Evolutionary conservation across 306 rosid genomes (phyloP).

Genomic region (Casuarina glauca): DNA sequence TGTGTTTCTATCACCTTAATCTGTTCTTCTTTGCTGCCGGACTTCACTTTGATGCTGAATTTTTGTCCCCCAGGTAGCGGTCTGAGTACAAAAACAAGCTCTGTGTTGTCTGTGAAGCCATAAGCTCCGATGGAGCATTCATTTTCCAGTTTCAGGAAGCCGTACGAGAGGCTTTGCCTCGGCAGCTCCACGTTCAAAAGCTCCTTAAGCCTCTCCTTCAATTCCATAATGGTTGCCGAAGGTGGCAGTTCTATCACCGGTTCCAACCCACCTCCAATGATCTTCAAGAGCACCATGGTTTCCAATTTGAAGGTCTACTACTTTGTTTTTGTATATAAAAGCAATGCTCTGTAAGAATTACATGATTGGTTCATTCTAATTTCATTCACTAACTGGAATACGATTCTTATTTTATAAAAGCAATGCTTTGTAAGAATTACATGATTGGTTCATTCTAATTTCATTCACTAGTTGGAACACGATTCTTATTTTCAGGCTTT

Average conservation of each 20-base stretch:
- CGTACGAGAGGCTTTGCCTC: slow-evolving; percentile 33
- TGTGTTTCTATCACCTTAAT: slow-evolving; percentile 37
- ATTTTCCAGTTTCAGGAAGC: slow-evolving; percentile 8
- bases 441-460: too few relatives aligned
- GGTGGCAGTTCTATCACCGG: slow-evolving; percentile 14
- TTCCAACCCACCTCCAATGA: slow-evolving; percentile 26
- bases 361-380: too few relatives aligned
- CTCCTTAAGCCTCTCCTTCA: slow-evolving; percentile 29
- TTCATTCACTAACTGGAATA: too few relatives aligned
- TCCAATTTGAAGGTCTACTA: too few relatives aligned
- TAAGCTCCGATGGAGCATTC: background rate
- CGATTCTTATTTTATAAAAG: too few relatives aligned
- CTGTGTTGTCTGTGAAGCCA: background rate
- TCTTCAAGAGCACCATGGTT: background rate
- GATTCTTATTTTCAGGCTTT: too few relatives aligned
- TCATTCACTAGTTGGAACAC: too few relatives aligned
- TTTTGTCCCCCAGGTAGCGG: slow-evolving; percentile 14
- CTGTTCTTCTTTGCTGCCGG: background rate
- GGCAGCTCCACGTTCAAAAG: slow-evolving; percentile 15
- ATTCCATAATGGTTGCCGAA: slow-evolving; percentile 13
- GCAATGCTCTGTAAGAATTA: too few relatives aligned
- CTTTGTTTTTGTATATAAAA: too few relatives aligned
- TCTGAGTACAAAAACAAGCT: slow-evolving; percentile 20
- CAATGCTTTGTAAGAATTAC: too few relatives aligned
- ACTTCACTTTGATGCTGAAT: slow-evolving; percentile 23